Evolutionary conservation across 768 basidiomycete genomes (phyloP), one percentile per base, ranked within the genome.

Genomic region (Rhodotorula taiwanensis): DNA sequence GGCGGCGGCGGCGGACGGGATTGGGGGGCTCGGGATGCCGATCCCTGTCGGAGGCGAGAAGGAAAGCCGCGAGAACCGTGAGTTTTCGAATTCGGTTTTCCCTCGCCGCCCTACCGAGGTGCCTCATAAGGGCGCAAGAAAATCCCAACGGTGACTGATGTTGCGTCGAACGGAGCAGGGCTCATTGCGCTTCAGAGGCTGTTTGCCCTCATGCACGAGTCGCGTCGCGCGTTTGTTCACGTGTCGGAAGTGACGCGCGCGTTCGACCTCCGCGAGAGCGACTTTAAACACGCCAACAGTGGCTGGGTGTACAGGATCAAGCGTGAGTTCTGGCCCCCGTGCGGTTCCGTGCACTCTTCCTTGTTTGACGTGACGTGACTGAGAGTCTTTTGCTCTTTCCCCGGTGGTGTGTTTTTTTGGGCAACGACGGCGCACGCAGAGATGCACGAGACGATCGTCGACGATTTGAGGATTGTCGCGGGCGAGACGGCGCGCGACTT

Each of bases 131-230:
- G n/a, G n/a, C n/a, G n/a, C n/a, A n/a, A n/a, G n/a, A n/a, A n/a
- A n/a, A n/a, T n/a, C n/a, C n/a, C n/a, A n/a, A n/a, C n/a, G n/a
- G n/a, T n/a, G n/a, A n/a, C n/a, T n/a, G n/a, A n/a, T n/a, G n/a
- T n/a, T n/a, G n/a, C n/a, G n/a, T 51, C 23, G 31, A 28, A 13
- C 28, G 54, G 3, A 11, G 5, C 53, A 68, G 67, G 62, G 8
- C 39, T 68, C 42, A 21, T 42, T 34, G 50, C 62, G 7, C 27
- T 68, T 11, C 67, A 68, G 25, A 55, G 67, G 14, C 55, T 68
- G 15, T 68, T 68, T 42, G 54, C 55, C 2, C 28, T 68, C 31
- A 68, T 68, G 67, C 28, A 31, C 23, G 41, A 58, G 10, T 57
- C 62, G 6, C 36, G 34, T 0, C 54, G 67, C 7, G 42, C 62